Evolutionary conservation across 345 rosid species (phyloP), one percentile per base, ranked within the genome.

Genomic region (Laguncularia racemosa): DNA sequence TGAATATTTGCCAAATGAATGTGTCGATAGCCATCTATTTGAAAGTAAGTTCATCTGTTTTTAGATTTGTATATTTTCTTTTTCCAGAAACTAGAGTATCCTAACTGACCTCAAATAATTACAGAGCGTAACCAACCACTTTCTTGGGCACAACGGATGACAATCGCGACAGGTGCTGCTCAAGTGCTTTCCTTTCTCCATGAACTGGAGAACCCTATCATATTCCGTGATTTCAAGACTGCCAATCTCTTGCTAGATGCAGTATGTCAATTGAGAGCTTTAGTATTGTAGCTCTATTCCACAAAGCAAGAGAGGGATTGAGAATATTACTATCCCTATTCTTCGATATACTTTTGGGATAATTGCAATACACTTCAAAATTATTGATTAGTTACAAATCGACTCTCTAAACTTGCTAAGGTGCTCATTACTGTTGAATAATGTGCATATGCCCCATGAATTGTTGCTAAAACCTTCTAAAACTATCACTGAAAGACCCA

Each of bases 151-250:
- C 28, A 60, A 53, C 82, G 95, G 71, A 66, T 88, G 61, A 84
- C 80, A 72, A 78, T 91, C 19, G 89, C 86, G 6, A 76, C 58
- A 45, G 91, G 72, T 60, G 84, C 96, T 61, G 98, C 98, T 28
- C 74, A 71, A 46, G 95, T 91, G 21, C 85, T 91, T 17, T 70
- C 86, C 50, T 91, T 85, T 60, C 68, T 88, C 59, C 96, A 91
- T 12, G 84, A 85, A n/a, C 74, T 73, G 3, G 76, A 85, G 17
- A 79, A 75, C 28, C 82, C 73, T 69, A 77, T 91, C 74, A 85
- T 91, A 46, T 88, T 76, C 60, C 85, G 96, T 50, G 96, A 91
- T 78, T 84, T 91, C 45, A 88, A 91, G 78, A 68, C 95, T 59
- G 73, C 90, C 28, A 91, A 91, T 71, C 76, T 91, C 58, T 83